These are phyloP conservation scores for Hanseniaspora guilliermondii DNA, from an alignment of 805 yeast species.

Conservation along the genomic window DNA sequence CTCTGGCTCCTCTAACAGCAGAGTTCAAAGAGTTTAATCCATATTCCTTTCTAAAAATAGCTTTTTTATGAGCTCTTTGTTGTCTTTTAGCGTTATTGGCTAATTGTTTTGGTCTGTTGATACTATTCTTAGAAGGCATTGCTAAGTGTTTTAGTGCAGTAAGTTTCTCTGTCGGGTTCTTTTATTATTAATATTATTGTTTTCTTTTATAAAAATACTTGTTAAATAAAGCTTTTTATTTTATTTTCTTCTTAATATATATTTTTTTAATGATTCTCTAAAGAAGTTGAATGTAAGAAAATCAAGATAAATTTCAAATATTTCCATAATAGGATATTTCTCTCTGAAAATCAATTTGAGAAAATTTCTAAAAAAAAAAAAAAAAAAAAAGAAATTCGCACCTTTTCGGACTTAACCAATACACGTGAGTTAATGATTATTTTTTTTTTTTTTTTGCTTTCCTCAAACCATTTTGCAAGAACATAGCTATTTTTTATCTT, in stretches of 20 bases:
- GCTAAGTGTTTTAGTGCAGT: too few relatives aligned
- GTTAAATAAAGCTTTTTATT: background rate
- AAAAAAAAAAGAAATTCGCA: background rate
- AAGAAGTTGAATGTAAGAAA: background rate
- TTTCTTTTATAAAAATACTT: background rate
- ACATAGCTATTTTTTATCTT: too few relatives aligned
- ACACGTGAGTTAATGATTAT: too few relatives aligned
- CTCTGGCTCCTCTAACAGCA: slow-evolving; percentile 21
- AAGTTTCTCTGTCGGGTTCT: background rate
- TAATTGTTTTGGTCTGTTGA: slow-evolving; percentile 65
- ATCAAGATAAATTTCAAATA: background rate
- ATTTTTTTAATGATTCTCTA: background rate
- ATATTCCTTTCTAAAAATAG: slow-evolving; percentile 39
- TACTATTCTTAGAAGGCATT: slow-evolving; percentile 75
- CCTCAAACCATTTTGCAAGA: too few relatives aligned
- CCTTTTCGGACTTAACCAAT: too few relatives aligned
- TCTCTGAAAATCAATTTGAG: background rate
- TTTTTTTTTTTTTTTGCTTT: too few relatives aligned
- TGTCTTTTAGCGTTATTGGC: slow-evolving; percentile 40
- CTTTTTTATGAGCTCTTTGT: slow-evolving; percentile 39
- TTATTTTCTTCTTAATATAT: background rate
- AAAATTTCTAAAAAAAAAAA: background rate
- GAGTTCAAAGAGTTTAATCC: slow-evolving; percentile 34
- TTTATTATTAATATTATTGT: background rate
- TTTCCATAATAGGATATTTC: background rate